Conservation (phyloP, 129 eudicot species). For the Solidago caesia region DNA sequence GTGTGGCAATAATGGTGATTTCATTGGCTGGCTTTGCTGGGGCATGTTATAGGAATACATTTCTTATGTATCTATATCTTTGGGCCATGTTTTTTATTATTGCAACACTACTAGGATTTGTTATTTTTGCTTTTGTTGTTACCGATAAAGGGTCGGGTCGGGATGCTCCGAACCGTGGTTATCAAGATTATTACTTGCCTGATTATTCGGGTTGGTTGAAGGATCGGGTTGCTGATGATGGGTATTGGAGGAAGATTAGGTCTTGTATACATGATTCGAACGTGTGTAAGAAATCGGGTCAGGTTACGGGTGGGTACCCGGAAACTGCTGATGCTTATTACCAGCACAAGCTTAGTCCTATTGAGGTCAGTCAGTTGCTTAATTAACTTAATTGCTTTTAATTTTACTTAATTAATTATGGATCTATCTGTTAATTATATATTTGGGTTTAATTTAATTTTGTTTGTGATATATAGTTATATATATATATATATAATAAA, state of each 20-base stretch:
- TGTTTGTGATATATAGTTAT: too few species aligned
- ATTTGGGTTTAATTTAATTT: too few species aligned
- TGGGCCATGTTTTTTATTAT: slow-evolving; percentile 90
- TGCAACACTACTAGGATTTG: slow-evolving; percentile 61
- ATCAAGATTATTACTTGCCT: slow-evolving; percentile 58
- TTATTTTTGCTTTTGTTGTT: slow-evolving; percentile 77
- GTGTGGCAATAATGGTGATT: slow-evolving; percentile 70
- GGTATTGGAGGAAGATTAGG: slow-evolving; percentile 65
- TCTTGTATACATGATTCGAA: slow-evolving; percentile 69
- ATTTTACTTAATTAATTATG: not conserved
- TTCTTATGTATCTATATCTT: slow-evolving; percentile 84
- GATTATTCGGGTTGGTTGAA: slow-evolving; percentile 92
- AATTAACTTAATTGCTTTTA: not conserved
- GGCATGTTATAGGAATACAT: slow-evolving; percentile 82
- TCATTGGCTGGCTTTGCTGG: slow-evolving; percentile 95
- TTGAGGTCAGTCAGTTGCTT: slow-evolving; percentile 47
- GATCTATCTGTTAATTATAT: too few species aligned
- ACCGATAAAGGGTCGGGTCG: slow-evolving; percentile 89
- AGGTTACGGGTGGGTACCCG: slow-evolving; percentile 48
- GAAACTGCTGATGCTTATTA: slow-evolving; percentile 60
- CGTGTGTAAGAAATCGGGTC: slow-evolving; percentile 52
- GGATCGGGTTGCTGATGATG: slow-evolving; percentile 59
- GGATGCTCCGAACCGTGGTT: slow-evolving; percentile 45
- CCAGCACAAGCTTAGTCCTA: slow-evolving; percentile 55
- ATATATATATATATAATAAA: too few species aligned